Percentiles rank a stretch among this genome's conserved stretches.
phyloP scores from a whole-genome alignment of 495 filamentous ascomycete genomes.

The Daldinia loculata region DNA sequence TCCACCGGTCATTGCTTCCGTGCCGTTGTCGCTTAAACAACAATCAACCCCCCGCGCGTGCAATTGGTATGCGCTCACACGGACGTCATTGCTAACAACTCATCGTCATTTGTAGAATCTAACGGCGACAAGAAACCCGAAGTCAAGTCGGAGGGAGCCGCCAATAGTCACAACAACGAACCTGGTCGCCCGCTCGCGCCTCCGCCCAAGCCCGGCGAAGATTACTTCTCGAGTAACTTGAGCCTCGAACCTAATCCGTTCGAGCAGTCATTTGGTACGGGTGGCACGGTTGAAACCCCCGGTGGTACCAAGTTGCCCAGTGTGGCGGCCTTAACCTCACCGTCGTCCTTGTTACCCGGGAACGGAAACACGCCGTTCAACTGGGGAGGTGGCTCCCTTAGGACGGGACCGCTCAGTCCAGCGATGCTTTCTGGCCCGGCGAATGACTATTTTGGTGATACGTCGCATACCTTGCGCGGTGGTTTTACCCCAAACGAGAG shows the following conservation, averaged over 20 bases:
- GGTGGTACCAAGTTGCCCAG: slow-evolving; percentile 90
- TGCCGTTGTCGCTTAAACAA: slow-evolving; percentile 21
- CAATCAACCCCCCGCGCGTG: slow-evolving; percentile 10
- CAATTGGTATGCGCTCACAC: slow-evolving; percentile 35
- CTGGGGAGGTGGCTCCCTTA: slow-evolving; percentile 84
- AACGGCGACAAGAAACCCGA: slow-evolving; percentile 52
- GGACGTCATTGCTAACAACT: slow-evolving; percentile 40
- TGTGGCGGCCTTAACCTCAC: slow-evolving; percentile 90
- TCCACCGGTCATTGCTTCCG: slow-evolving; percentile 17
- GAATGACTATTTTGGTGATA: slow-evolving; percentile 75
- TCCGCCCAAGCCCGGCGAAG: slow-evolving; percentile 77
- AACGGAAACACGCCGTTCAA: slow-evolving; percentile 72
- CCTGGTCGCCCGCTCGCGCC: slow-evolving; percentile 70
- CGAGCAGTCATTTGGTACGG: slow-evolving; percentile 86
- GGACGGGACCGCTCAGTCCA: slow-evolving; percentile 92
- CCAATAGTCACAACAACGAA: slow-evolving; percentile 45
- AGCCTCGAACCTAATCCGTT: slow-evolving; percentile 94
- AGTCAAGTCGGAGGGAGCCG: slow-evolving; percentile 48
- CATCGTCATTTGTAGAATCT: slow-evolving; percentile 36
- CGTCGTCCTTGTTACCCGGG: slow-evolving; percentile 79
- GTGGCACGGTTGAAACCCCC: slow-evolving; percentile 77
- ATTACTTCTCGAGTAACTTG: slow-evolving; percentile 76
- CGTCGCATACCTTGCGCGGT: slow-evolving; percentile 76
- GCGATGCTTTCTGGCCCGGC: slow-evolving; percentile 95
- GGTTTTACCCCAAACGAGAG: slow-evolving; percentile 98